A percentile compares a stretch with the other conserved stretches of the same genome.
These are phyloP conservation scores for Clitoria ternatea DNA, from an alignment of 306 rosid genomes.

Conservation along the genomic window DNA sequence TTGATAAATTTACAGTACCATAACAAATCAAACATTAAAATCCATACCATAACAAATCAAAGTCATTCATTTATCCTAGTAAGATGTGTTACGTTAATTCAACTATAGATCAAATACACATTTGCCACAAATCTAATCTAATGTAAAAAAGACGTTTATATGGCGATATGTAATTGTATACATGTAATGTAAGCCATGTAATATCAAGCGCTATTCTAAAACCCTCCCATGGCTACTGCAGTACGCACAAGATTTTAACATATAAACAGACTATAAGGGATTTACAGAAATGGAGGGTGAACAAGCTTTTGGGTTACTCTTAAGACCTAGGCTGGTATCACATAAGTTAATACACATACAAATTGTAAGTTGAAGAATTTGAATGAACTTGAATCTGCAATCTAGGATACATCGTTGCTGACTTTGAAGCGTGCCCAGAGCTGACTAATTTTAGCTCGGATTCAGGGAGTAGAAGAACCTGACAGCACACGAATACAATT, in stretches of 20 bases:
- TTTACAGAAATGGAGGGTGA: background rate
- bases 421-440: background rate
- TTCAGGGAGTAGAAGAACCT: background rate
- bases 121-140: background rate
- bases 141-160: background rate
- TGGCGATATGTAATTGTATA: background rate
- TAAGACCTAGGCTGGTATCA: background rate
- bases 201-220: background rate
- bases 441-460: background rate
- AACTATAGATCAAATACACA: no score
- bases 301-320: background rate
- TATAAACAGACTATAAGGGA: background rate
- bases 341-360: background rate
- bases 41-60: no score
- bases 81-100: no score
- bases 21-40: no score
- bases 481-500: background rate
- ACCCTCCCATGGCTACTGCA: background rate
- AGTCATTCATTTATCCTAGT: no score
- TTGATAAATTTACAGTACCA: no score
- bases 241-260: constrained; percentile 2
- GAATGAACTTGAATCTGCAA: constrained; percentile 5
- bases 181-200: background rate
- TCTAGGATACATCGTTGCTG: background rate
- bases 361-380: background rate